Conservation (phyloP, 305 asterid genomes). For the Solanum aculeatissimum region DNA sequence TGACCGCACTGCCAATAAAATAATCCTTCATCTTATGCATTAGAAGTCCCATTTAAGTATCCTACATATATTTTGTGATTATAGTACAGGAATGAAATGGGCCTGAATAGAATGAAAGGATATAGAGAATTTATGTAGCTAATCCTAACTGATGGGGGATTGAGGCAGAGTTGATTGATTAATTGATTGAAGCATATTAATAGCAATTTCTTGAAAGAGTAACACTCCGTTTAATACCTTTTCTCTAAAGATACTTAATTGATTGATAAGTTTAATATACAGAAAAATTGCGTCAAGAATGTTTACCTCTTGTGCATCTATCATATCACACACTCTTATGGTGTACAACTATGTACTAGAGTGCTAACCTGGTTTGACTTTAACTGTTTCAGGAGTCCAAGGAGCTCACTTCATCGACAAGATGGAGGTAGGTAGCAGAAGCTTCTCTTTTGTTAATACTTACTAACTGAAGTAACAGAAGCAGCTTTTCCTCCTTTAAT, state of each 20-base stretch:
- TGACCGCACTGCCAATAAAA: background rate
- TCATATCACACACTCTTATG: background rate
- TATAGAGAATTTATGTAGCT: background rate
- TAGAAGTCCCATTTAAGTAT: background rate
- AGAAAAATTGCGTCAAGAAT: background rate
- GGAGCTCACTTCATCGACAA: slow-evolving; percentile 83
- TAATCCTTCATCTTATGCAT: background rate
- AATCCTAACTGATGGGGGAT: background rate
- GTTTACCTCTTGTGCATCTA: background rate
- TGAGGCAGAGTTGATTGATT: background rate
- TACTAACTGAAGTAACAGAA: background rate
- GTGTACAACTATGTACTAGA: background rate
- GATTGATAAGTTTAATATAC: background rate
- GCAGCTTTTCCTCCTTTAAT: background rate
- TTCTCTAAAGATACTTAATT: background rate
- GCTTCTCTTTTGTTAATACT: background rate
- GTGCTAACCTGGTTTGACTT: background rate
- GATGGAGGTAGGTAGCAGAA: slow-evolving; percentile 59
- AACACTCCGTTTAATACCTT: background rate
- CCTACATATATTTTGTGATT: background rate
- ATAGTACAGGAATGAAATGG: background rate
- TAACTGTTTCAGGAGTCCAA: slow-evolving; percentile 54
- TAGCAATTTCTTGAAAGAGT: background rate
- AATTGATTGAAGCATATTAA: background rate
- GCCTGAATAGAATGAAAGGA: background rate